Evolutionary conservation across 208 protist species (phyloP).

Genomic region (Trypanosoma avium): DNA sequence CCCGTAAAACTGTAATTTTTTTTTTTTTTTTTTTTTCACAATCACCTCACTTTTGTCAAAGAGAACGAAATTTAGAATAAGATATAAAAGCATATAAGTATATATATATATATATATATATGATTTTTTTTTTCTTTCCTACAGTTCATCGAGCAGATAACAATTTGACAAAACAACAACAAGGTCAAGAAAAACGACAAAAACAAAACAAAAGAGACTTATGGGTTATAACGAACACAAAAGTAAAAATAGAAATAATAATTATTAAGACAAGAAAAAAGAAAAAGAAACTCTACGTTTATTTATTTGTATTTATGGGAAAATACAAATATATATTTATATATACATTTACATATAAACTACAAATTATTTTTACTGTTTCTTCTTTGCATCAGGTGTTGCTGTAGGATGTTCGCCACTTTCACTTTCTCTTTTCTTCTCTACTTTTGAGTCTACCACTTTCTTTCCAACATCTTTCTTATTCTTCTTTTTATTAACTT

Average conservation of each 20-base stretch:
- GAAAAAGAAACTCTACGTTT: neutral
- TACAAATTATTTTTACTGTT: too few species aligned
- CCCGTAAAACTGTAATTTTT: too few species aligned
- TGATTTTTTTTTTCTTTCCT: too few species aligned
- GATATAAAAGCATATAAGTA: too few species aligned
- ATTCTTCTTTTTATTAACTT: neutral
- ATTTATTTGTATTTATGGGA: neutral
- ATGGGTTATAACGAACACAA: too few species aligned
- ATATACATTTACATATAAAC: constrained; percentile 9
- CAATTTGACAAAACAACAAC: too few species aligned
- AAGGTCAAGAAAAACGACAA: constrained; percentile 11
- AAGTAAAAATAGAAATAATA: constrained; percentile 2
- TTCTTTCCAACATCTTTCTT: neutral
- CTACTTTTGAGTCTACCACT: neutral
- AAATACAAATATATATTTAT: constrained; percentile 8
- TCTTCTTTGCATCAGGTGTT: too few species aligned
- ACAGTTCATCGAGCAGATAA: too few species aligned
- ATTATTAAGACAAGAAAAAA: neutral
- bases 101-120: too few species aligned
- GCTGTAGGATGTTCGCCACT: neutral
- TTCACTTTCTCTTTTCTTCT: neutral
- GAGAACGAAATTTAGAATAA: too few species aligned
- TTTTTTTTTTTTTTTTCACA: too few species aligned
- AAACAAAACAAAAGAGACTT: constrained; percentile 15
- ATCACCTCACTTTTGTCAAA: too few species aligned